Percentiles rank a stretch among this genome's conserved stretches.
phyloP scores from a whole-genome alignment of 140 eudicot species.

The Cichorium intybus region DNA sequence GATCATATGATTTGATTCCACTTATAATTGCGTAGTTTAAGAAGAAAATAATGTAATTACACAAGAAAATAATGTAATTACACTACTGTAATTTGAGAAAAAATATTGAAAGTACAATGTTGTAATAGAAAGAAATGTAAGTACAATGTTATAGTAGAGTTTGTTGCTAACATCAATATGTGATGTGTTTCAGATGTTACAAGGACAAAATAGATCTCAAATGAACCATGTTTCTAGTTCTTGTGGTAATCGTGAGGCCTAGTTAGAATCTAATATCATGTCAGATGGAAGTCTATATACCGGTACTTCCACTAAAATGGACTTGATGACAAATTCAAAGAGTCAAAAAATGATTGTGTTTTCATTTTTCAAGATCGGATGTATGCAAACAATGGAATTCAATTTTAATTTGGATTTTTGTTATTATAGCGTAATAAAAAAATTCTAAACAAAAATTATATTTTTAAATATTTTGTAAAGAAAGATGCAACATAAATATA shows the following conservation, averaged over 20 bases:
- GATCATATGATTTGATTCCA: neutral
- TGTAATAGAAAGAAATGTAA: too few relatives aligned
- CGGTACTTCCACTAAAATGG: slow-evolving; percentile 79
- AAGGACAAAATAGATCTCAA: slow-evolving; percentile 46
- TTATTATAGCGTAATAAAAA: too few relatives aligned
- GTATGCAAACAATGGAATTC: neutral
- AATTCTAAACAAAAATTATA: too few relatives aligned
- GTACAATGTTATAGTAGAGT: too few relatives aligned
- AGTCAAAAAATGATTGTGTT: slow-evolving; percentile 43
- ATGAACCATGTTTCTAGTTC: slow-evolving; percentile 38
- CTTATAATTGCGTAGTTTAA: slow-evolving; percentile 18
- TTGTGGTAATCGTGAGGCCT: slow-evolving; percentile 54
- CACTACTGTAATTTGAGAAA: too few relatives aligned
- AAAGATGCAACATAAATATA: too few relatives aligned
- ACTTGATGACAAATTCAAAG: slow-evolving; percentile 64
- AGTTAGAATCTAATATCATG: slow-evolving; percentile 74
- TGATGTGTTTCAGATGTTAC: slow-evolving; percentile 44
- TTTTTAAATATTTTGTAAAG: too few relatives aligned
- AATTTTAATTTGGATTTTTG: slow-evolving; percentile 8
- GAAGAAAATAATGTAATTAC: too few relatives aligned
- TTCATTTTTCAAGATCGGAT: too few relatives aligned
- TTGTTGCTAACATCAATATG: too few relatives aligned
- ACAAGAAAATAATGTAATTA: too few relatives aligned
- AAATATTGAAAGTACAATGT: too few relatives aligned
- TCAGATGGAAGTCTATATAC: slow-evolving; percentile 71